Conservation (phyloP, 768 basidiomycete genomes). For the Mrakia hoshinonis region DNA sequence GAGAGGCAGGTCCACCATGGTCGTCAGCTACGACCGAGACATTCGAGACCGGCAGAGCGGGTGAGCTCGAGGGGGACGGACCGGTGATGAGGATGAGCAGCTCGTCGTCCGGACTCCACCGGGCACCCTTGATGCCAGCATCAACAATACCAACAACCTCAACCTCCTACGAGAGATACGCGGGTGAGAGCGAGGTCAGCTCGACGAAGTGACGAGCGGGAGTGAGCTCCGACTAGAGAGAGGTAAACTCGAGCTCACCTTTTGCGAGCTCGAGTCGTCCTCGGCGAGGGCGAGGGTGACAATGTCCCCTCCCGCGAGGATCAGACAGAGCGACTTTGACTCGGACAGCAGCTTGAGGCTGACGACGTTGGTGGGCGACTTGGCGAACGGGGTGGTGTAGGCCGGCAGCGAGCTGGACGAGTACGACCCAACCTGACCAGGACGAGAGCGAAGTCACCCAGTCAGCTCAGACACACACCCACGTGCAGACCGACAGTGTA, state of each 20-base stretch:
- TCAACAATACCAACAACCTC: conserved; percentile 85
- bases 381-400: conserved; percentile 31
- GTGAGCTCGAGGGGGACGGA: conserved; percentile 35
- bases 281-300: conserved; percentile 51
- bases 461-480: neutral
- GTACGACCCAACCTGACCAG: conserved; percentile 11
- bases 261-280: conserved; percentile 26
- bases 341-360: conserved; percentile 62
- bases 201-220: neutral
- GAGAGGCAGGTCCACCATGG: neutral
- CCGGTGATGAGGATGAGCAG: conserved; percentile 75
- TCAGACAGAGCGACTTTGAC: conserved; percentile 54
- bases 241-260: conserved; percentile 42
- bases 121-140: conserved; percentile 66
- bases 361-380: conserved; percentile 32
- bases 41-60: neutral
- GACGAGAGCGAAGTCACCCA: neutral
- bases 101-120: conserved; percentile 88
- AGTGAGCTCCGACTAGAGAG: conserved; percentile 40
- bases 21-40: neutral
- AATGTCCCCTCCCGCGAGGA: conserved; percentile 76
- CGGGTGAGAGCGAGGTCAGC: neutral
- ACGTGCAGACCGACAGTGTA: neutral
- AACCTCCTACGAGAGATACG: conserved; percentile 43
- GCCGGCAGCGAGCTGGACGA: neutral